phyloP scores from a whole-genome alignment of 768 basidiomycete species.

The Kwoniella europaea region DNA sequence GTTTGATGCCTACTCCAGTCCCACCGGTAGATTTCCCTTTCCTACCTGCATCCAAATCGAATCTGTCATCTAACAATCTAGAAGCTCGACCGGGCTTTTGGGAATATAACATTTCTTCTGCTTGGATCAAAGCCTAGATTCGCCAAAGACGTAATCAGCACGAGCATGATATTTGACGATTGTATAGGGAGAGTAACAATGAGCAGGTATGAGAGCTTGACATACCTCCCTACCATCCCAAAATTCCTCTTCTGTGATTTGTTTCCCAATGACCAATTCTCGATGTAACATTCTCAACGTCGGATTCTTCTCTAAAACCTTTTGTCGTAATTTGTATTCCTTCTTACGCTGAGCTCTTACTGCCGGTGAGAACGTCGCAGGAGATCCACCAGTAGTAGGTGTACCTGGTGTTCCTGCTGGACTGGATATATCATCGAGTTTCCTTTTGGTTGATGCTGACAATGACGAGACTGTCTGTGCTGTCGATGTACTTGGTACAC shows the following conservation, averaged over 20 bases:
- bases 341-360: slow-evolving; percentile 7
- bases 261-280: slow-evolving; percentile 73
- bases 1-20: slow-evolving; percentile 63
- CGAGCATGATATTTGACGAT: background rate
- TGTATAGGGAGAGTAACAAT: background rate
- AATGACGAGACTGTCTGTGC: slow-evolving; percentile 21
- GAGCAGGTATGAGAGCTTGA: background rate
- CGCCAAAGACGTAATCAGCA: slow-evolving; percentile 10
- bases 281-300: slow-evolving; percentile 81
- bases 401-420: slow-evolving; percentile 6
- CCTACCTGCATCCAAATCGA: slow-evolving; percentile 73
- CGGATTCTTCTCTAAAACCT: slow-evolving; percentile 74
- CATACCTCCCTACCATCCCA: slow-evolving; percentile 94
- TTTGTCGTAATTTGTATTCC: slow-evolving; percentile 29
- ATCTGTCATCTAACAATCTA: slow-evolving; percentile 57
- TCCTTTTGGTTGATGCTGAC: slow-evolving; percentile 37
- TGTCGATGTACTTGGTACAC: slow-evolving; percentile 13
- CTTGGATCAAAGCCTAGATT: slow-evolving; percentile 48
- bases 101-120: slow-evolving; percentile 50
- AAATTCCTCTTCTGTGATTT: slow-evolving; percentile 88
- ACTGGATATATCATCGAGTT: slow-evolving; percentile 33
- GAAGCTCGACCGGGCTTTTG: slow-evolving; percentile 57
- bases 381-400: background rate
- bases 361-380: background rate
- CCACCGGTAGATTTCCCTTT: slow-evolving; percentile 74